Base-by-base conservation (phyloP, 352 stramenopile genomes). In the Phytophthora ramorum region DNA sequence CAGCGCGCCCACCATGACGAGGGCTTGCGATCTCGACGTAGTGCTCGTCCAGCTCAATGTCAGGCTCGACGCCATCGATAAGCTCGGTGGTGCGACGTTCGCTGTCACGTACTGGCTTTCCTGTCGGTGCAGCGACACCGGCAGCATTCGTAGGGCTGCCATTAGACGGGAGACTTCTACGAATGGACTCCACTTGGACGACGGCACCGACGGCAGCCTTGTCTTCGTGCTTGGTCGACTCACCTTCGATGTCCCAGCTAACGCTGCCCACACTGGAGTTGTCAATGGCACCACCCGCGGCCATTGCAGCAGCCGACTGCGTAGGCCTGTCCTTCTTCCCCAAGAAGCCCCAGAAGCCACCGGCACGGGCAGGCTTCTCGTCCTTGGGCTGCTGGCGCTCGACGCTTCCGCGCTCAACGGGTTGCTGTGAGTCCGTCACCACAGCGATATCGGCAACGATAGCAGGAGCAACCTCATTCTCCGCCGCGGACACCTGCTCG, bases 31-130 rank as follows among this genome's bases (percentile, higher is more conserved):
- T 47, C 20, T 67, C 43, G 12, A 80, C 30, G 35, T 76, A 80
- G 45, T 68, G 56, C 1, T 68, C 69, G 20, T 73, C 65, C 26
- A 68, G 28, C n/a, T 71, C 63, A 10, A 72, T 49, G 2, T 69
- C 61, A 40, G 73, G 64, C 28, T 71, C 68, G n/a, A 56, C 44
- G 0, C 59, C 61, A n/a, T 79, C 73, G 8, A 75, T 75, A 0
- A 78, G 26, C 40, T 69, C 52, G 0, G 69, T 80, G 7, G 69
- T 73, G 20, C 73, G 73, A 12, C 73, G 69, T 26, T 80, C 65
- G 46, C 64, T 78, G 1, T 73, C 69, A 14, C 69, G 65, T 2
- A 75, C 37, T 4, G 38, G 30, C 34, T 73, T 69, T 14, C 35
- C 60, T 10, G 34, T 48, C 30, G 28, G 17, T 12, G 13, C 43